Conservation (phyloP, 148 eudicot species). For the Vaccinium macrocarpon region DNA sequence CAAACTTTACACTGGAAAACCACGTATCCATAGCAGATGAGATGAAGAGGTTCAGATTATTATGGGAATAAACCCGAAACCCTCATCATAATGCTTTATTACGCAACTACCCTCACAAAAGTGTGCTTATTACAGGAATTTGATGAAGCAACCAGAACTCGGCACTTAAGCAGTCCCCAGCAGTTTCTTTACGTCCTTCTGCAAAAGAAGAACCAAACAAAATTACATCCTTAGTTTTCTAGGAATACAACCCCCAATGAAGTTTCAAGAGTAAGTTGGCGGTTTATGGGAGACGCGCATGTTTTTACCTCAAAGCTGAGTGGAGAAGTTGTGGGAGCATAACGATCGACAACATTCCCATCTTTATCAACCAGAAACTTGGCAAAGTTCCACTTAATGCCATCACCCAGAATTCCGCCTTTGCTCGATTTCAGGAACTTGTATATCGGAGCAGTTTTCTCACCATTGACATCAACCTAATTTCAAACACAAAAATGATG, state of each 20-base stretch:
- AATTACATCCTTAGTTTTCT: neutral
- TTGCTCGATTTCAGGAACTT: constrained; percentile 71
- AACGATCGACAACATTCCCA: constrained; percentile 74
- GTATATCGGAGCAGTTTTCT: constrained; percentile 59
- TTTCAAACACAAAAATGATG: neutral
- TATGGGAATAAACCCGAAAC: neutral
- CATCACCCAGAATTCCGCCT: constrained; percentile 72
- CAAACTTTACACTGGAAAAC: neutral
- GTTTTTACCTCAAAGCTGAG: constrained; percentile 77
- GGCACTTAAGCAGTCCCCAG: constrained; percentile 38
- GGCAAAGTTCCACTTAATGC: constrained; percentile 84
- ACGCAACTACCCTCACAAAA: neutral
- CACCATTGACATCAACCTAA: constrained; percentile 83
- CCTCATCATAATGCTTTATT: neutral
- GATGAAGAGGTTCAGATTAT: neutral
- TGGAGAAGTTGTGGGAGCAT: constrained; percentile 90
- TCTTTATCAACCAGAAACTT: constrained; percentile 73
- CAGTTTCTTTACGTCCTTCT: constrained; percentile 80
- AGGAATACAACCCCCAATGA: neutral
- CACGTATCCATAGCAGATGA: neutral
- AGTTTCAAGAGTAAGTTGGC: neutral
- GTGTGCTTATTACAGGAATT: neutral
- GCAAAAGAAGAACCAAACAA: constrained; percentile 26
- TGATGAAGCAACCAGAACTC: neutral
- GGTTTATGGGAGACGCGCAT: neutral